Base-by-base conservation (phyloP, 1,139 yeast genomes). In the Maudiozyma humilis region DNA sequence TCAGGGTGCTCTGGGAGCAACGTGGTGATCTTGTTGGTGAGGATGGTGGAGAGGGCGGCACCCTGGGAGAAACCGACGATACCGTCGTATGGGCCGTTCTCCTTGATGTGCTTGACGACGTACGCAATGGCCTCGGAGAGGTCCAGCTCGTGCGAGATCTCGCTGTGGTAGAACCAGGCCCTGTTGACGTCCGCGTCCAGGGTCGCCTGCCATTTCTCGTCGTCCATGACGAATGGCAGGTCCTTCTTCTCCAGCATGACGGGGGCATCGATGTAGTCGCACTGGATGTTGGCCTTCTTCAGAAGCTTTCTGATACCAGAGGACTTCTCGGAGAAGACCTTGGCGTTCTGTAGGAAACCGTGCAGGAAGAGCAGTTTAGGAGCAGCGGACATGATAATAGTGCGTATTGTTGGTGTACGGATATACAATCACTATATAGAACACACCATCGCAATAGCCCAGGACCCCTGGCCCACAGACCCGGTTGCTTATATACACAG, bases 31-130 rank as follows among this genome's bases (percentile, higher is more conserved):
- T 65, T 63, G 51, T 75, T 75, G 33, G 79, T 65, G 8, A 78
- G 55, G 20, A 78, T 68, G 3, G 79, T 78, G 1, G 93, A 77
- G 60, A 91, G 67, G 3, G 94, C 95, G 1, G 96, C 93, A 50
- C 98, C 98, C 63, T 91, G 97, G 16, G 93, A 82, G 60, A 89
- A 91, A 2, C 96, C 97, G 44, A 91, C 67, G 25, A 89, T 71
- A 2, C 96, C 97, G 45, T 79, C 82, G 57, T 82, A 88, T 0
- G 97, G 97, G 0, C 97, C 97, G 50, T 87, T 71, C 48, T 70
- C 66, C 39, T 71, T 68, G 51, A 86, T 78, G 45, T 80, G 71
- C 1, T 69, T 63, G 23, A 71, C 66, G 19, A 89, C 72, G n/a
- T 73, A 70, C 10, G 69, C 66, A 40, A 79, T 62, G 2, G 84